Percentiles rank a stretch among this genome's conserved stretches.
Evolutionary conservation across 495 filamentous ascomycete species (phyloP).

Genomic region (Annulohypoxylon nitens): DNA sequence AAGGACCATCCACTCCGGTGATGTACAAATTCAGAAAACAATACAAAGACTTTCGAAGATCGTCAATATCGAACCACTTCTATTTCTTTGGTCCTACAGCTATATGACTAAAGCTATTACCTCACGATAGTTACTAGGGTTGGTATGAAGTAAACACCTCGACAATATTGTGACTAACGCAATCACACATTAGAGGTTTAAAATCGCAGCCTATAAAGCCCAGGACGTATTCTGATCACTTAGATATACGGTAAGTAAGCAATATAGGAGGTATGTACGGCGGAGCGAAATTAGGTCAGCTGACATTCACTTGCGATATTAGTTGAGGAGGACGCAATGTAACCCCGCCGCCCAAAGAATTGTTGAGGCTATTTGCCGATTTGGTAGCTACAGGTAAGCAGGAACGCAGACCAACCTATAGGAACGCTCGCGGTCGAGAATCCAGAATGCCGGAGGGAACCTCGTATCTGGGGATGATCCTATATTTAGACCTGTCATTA

Average conservation of each 20-base stretch:
- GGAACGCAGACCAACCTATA: conserved; percentile 14
- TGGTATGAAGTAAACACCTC: not conserved
- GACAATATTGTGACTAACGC: conserved; percentile 1
- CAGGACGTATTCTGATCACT: not conserved
- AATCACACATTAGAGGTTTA: not conserved
- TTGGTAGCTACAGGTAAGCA: conserved; percentile 19
- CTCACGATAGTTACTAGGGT: not conserved
- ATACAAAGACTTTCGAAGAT: conserved; percentile 20
- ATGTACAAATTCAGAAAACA: conserved; percentile 35
- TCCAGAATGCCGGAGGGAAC: conserved; percentile 20
- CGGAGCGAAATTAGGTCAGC: conserved; percentile 24
- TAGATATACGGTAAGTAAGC: not conserved
- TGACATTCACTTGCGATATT: not conserved
- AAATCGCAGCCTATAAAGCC: not conserved
- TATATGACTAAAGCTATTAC: not conserved
- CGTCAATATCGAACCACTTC: not conserved
- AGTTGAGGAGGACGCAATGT: conserved; percentile 3
- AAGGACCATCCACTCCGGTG: conserved; percentile 32
- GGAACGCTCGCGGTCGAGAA: not conserved
- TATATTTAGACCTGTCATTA: conserved; percentile 26
- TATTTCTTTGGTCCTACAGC: not conserved
- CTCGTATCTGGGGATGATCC: conserved; percentile 16
- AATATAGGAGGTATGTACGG: not conserved
- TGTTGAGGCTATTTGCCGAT: conserved; percentile 32
- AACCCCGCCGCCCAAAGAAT: not conserved